These are phyloP conservation scores for Malassezia sympodialis DNA, from an alignment of 1,284 basidiomycete genomes.

Conservation along the genomic window DNA sequence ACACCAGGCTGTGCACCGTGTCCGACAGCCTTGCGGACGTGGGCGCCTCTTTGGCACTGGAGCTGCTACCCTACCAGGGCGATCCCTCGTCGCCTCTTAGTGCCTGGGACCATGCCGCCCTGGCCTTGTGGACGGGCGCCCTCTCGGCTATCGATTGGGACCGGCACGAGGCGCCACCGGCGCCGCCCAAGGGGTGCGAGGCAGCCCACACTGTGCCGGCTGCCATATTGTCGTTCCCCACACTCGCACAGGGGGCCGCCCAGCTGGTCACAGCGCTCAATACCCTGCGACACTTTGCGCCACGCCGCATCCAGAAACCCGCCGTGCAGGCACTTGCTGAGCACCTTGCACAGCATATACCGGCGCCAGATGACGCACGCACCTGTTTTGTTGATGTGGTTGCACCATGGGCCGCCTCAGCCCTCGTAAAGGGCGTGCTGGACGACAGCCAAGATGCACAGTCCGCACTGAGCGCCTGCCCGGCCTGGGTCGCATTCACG, in stretches of 20 bases:
- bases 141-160: neutral
- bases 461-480: neutral
- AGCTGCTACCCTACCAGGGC: neutral
- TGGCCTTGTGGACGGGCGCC: neutral
- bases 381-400: neutral
- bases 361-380: neutral
- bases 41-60: neutral
- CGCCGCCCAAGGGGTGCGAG: neutral
- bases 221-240: neutral
- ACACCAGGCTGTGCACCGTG: neutral
- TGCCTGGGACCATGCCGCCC: neutral
- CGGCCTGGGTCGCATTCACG: slow-evolving; percentile 7
- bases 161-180: neutral
- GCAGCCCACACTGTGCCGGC: neutral
- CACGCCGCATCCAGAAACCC: neutral
- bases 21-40: neutral
- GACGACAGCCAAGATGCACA: neutral
- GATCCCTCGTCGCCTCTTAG: neutral
- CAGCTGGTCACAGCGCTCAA: slow-evolving; percentile 8
- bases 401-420: slow-evolving; percentile 4
- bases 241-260: neutral
- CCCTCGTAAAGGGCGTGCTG: neutral
- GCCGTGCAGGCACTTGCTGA: neutral
- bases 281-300: slow-evolving; percentile 12
- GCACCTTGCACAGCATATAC: neutral